Percentiles rank a stretch among this genome's conserved stretches.
Evolutionary conservation across 1,284 basidiomycete species (phyloP).

Genomic region (Moesziomyces parantarcticus): DNA sequence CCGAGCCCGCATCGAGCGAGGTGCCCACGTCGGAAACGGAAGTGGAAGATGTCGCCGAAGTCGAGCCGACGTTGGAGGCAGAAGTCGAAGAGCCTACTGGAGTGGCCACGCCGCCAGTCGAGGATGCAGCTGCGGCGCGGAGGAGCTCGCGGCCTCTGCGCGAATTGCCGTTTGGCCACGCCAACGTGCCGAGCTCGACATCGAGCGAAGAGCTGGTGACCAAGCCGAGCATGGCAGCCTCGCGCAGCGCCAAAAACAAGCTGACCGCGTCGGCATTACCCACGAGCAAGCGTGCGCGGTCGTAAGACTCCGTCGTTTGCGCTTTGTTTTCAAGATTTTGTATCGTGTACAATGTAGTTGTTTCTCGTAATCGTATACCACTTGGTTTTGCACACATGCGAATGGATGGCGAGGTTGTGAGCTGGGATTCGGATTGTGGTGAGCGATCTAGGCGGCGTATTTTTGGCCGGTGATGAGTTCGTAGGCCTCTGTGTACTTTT

Average conservation of each 20-base stretch:
- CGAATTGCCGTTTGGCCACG: constrained; percentile 31
- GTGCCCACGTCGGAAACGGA: constrained; percentile 14
- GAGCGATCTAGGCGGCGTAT: constrained; percentile 15
- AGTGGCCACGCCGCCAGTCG: not conserved
- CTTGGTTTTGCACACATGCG: not conserved
- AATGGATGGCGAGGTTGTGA: not conserved
- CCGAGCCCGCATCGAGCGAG: constrained; percentile 1
- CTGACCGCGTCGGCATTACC: constrained; percentile 28
- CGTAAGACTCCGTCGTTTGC: constrained; percentile 3
- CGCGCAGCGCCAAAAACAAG: constrained; percentile 39
- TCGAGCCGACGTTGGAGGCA: not conserved
- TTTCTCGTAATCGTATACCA: constrained; percentile 16
- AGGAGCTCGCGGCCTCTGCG: constrained; percentile 17
- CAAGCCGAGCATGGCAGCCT: constrained; percentile 9
- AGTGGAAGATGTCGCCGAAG: not conserved
- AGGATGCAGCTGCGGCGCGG: not conserved
- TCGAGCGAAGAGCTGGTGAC: constrained; percentile 13
- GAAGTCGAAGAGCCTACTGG: not conserved
- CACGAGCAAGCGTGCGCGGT: constrained; percentile 37
- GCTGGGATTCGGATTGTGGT: not conserved
- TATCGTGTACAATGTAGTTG: constrained; percentile 5
- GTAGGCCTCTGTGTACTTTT: constrained; percentile 65
- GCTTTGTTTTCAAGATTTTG: not conserved
- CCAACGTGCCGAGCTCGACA: constrained; percentile 24
- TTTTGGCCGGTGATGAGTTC: constrained; percentile 58